Evolutionary conservation across 2,329 filamentous ascomycete species (phyloP), one percentile per base, ranked within the genome.

Genomic region (Pseudogymnoascus sp.): DNA sequence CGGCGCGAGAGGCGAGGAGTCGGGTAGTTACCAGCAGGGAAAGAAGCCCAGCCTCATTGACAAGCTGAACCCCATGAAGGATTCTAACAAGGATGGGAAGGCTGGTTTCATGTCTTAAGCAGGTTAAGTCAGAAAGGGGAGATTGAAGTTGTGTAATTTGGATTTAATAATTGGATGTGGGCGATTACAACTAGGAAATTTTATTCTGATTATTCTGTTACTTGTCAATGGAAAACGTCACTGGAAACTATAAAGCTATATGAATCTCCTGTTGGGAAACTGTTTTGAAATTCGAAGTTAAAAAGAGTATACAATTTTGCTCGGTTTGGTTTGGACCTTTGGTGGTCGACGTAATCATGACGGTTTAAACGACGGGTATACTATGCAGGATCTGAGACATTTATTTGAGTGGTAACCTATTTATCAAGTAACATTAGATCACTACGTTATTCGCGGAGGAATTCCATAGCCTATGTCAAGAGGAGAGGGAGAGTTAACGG

Each of bases 61-160:
- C 63, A 80, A 79, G 70, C 64, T 85, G 38, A 84, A 85, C 73
- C 82, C 83, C 1, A 77, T 73, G 72, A 76, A 74, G 42, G 82
- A 85, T 68, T 66, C 81, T 28, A 76, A 83, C 66, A 75, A 78
- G 40, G 82, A 85, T 72, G 82, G 83, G 64, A 82, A 84, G 76
- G 73, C 74, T 28, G 82, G 82, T 2, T 67, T 84, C 66, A 80
- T 83, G 78, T 72, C 78, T 61, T 82, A 78, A 56, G 60, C 25
- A 16, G 25, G 14, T 60, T 14, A 21, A 38, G 12, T 23, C 18
- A 38, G 23, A 60, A 5, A 5, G 18, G 18, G 23, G 11, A 35
- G 5, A 33, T 33, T 56, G n/a, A 18, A 21, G 50, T 33, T 56
- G 50, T 56, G 28, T 56, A 56, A 56, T 56, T 56, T 33, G 10